Evolutionary conservation across 495 filamentous ascomycete species (phyloP).

Genomic region (Ramalina intermedia): DNA sequence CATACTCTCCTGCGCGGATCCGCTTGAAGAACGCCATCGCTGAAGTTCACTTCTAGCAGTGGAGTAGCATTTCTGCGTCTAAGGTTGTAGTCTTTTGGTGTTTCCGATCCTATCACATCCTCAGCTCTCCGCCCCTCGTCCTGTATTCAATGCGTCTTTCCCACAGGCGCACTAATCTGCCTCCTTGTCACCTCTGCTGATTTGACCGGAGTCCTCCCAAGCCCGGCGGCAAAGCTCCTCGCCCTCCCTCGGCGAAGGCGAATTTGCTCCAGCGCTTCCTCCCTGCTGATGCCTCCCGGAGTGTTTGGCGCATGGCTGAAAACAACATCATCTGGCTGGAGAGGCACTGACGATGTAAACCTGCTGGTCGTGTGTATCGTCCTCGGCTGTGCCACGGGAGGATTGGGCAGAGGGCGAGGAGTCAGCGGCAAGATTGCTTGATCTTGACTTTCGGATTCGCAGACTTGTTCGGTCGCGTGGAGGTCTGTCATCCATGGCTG

Average conservation of each 20-base stretch:
- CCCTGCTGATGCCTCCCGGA: conserved; percentile 31
- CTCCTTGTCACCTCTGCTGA: conserved; percentile 4
- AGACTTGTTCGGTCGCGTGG: not conserved
- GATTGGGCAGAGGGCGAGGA: conserved; percentile 11
- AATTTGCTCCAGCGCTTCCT: conserved; percentile 38
- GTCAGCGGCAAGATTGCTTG: conserved; percentile 3
- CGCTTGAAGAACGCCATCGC: too few relatives aligned
- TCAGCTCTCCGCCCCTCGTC: conserved; percentile 28
- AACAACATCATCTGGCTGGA: conserved; percentile 2
- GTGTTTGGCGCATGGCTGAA: conserved; percentile 15
- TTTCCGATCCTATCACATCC: conserved; percentile 70
- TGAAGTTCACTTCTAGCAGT: too few relatives aligned
- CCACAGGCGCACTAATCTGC: conserved; percentile 16
- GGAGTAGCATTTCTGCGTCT: too few relatives aligned
- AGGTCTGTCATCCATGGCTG: too few relatives aligned
- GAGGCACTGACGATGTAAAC: conserved; percentile 20
- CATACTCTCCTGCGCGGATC: too few relatives aligned
- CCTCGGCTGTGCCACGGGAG: not conserved
- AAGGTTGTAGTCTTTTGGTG: too few relatives aligned
- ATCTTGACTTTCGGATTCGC: conserved; percentile 1
- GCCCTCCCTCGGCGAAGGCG: conserved; percentile 32
- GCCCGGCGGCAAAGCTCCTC: conserved; percentile 28
- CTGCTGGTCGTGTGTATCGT: conserved; percentile 14
- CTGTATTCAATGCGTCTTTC: not conserved
- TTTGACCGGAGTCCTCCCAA: conserved; percentile 12